Evolutionary conservation across 2,329 filamentous ascomycete genomes (phyloP).

Genomic region (Thelonectria olida): DNA sequence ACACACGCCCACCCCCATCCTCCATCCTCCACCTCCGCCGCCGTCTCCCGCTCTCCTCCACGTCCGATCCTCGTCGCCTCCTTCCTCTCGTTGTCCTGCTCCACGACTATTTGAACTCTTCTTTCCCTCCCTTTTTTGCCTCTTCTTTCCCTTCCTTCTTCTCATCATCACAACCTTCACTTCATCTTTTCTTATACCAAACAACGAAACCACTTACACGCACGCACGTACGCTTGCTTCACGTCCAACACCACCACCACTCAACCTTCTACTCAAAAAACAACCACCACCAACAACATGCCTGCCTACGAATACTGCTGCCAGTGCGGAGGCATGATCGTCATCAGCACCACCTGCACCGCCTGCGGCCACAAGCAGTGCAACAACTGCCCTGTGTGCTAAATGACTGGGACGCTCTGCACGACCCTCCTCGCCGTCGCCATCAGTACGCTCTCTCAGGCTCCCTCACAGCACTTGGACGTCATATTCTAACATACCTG

Average conservation of each 20-base stretch:
- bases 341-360: conserved; percentile 64
- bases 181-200: background rate
- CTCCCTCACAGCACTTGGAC: background rate
- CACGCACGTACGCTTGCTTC: background rate
- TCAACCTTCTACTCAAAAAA: conserved; percentile 14
- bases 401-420: conserved; percentile 24
- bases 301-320: conserved; percentile 63
- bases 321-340: conserved; percentile 64
- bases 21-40: conserved; percentile 4
- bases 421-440: conserved; percentile 11
- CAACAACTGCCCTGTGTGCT: conserved; percentile 53
- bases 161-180: background rate
- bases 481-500: too few species aligned
- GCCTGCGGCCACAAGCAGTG: conserved; percentile 62
- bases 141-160: background rate
- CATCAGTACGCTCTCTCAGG: conserved; percentile 9
- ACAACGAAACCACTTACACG: background rate
- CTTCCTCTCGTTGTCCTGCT: conserved; percentile 9
- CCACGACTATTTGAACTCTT: conserved; percentile 35
- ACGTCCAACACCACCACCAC: conserved; percentile 9
- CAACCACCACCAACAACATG: conserved; percentile 43
- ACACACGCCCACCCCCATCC: background rate
- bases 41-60: conserved; percentile 4
- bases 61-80: conserved; percentile 8
- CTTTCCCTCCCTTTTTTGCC: conserved; percentile 19